These are phyloP conservation scores for Aureobasidium zeae DNA, from an alignment of 2,329 filamentous ascomycete species.

Conservation along the genomic window DNA sequence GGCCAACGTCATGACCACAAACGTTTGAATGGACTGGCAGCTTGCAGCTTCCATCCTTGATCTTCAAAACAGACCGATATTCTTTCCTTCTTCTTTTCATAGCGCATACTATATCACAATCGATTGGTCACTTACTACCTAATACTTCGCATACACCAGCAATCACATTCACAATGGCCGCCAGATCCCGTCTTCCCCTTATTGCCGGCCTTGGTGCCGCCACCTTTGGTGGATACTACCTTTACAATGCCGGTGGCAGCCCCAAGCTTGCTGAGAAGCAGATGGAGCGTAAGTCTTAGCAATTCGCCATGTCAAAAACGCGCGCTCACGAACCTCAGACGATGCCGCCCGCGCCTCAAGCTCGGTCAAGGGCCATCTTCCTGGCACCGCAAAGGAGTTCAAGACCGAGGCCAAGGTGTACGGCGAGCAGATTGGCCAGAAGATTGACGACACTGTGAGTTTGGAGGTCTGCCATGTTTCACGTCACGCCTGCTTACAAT, in stretches of 20 bases:
- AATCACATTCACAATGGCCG: constrained; percentile 15
- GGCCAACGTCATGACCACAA: too few species aligned
- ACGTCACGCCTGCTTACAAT: not conserved
- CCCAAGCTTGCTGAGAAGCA: constrained; percentile 77
- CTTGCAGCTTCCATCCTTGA: too few species aligned
- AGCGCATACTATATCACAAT: too few species aligned
- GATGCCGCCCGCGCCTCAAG: constrained; percentile 63
- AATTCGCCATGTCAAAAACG: not conserved
- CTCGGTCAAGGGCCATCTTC: constrained; percentile 57
- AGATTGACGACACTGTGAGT: constrained; percentile 58
- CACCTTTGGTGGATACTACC: constrained; percentile 61
- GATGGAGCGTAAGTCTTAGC: constrained; percentile 59
- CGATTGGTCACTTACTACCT: too few species aligned
- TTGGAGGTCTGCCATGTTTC: not conserved
- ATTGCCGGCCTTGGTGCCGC: constrained; percentile 17
- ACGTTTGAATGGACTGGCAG: too few species aligned
- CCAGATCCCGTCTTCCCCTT: constrained; percentile 16
- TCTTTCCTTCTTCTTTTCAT: too few species aligned
- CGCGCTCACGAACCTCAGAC: constrained; percentile 41
- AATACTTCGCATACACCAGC: too few species aligned
- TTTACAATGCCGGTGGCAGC: constrained; percentile 77
- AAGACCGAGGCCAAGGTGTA: constrained; percentile 44
- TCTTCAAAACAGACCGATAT: too few species aligned
- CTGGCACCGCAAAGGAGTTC: constrained; percentile 51
- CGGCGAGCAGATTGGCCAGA: constrained; percentile 44